phyloP scores from a whole-genome alignment of 371 early-diverging fungal species.

The Rhizopus arrhizus region DNA sequence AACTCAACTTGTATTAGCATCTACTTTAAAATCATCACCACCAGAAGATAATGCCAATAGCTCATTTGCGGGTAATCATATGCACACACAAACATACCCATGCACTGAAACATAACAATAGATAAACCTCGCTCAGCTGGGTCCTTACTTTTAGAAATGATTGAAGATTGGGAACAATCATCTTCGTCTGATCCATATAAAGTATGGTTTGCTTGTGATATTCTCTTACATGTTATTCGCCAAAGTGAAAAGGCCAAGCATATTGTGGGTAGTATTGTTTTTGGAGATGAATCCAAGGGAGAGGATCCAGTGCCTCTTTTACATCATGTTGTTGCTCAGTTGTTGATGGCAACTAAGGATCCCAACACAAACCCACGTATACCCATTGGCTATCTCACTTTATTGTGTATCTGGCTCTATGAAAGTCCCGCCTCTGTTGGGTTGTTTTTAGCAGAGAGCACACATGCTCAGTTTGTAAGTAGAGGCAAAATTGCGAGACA shows the following conservation, averaged over 20 bases:
- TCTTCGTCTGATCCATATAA: slow-evolving; percentile 76
- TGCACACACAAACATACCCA: background rate
- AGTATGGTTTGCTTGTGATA: slow-evolving; percentile 86
- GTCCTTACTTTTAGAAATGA: slow-evolving; percentile 74
- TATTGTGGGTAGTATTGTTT: slow-evolving; percentile 70
- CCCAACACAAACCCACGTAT: slow-evolving; percentile 67
- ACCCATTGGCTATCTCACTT: slow-evolving; percentile 69
- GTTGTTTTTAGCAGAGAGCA: slow-evolving; percentile 84
- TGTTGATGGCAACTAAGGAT: slow-evolving; percentile 60
- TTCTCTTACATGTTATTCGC: slow-evolving; percentile 77
- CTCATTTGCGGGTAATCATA: slow-evolving; percentile 32
- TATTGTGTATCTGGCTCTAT: slow-evolving; percentile 82
- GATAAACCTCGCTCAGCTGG: slow-evolving; percentile 79
- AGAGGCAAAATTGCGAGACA: background rate
- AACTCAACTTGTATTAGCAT: slow-evolving; percentile 82
- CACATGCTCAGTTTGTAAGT: slow-evolving; percentile 87
- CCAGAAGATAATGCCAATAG: slow-evolving; percentile 67
- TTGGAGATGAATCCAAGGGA: slow-evolving; percentile 72
- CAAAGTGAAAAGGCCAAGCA: slow-evolving; percentile 77
- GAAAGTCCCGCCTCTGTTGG: slow-evolving; percentile 77
- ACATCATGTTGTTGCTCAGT: slow-evolving; percentile 62
- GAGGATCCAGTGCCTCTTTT: slow-evolving; percentile 62
- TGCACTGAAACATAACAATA: background rate
- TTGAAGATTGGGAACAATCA: slow-evolving; percentile 75
- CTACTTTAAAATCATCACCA: slow-evolving; percentile 78